phyloP scores from a whole-genome alignment of 805 yeast genomes.

The Tetrapisispora fleetii region DNA sequence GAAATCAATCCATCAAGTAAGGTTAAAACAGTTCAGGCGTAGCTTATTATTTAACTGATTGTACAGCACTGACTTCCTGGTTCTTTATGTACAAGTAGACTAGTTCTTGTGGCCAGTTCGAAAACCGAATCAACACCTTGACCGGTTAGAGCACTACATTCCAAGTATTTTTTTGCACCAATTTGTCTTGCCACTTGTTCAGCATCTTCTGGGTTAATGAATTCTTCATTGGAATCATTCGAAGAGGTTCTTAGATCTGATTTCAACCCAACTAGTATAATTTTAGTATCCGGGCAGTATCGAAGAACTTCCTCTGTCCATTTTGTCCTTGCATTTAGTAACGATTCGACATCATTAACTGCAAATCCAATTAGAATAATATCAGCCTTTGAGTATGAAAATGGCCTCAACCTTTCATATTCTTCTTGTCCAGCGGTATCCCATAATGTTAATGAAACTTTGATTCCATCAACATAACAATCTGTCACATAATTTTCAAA shows the following conservation, averaged over 20 bases:
- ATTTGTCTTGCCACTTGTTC: constrained; percentile 63
- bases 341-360: constrained; percentile 72
- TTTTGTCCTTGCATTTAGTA: constrained; percentile 71
- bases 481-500: constrained; percentile 92
- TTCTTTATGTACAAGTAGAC: constrained; percentile 47
- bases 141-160: constrained; percentile 86
- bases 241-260: constrained; percentile 51
- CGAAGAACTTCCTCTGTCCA: constrained; percentile 80
- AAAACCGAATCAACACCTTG: constrained; percentile 93
- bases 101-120: constrained; percentile 81
- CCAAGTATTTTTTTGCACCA: constrained; percentile 76
- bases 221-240: constrained; percentile 28
- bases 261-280: constrained; percentile 72
- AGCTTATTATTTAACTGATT: constrained; percentile 7
- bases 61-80: constrained; percentile 33
- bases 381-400: constrained; percentile 81
- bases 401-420: constrained; percentile 79
- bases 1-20: too few species aligned
- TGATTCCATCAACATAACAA: constrained; percentile 87
- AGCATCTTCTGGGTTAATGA: constrained; percentile 48
- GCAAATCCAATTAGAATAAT: constrained; percentile 82
- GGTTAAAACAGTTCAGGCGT: too few species aligned
- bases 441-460: constrained; percentile 83
- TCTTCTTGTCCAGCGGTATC: constrained; percentile 98
- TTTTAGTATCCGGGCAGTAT: constrained; percentile 74